Conservation (phyloP, 2,329 filamentous ascomycete species). For the Colletotrichum sp. region DNA sequence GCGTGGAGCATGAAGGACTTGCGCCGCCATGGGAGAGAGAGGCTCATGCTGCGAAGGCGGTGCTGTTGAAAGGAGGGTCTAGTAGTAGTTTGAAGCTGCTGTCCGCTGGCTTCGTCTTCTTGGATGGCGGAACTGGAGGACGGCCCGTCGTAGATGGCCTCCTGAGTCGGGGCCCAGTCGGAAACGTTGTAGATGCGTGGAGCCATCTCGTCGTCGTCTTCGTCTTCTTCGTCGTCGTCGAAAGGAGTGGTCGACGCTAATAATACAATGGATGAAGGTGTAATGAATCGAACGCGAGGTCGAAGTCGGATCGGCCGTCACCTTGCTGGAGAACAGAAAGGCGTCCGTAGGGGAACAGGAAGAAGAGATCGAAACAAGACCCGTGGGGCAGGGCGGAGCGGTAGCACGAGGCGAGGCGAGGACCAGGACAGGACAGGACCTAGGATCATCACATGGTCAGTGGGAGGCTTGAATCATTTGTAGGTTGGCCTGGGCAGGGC, state of each 20-base stretch:
- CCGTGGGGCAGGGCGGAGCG: background rate
- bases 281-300: background rate
- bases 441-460: constrained; percentile 15
- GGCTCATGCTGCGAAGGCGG: constrained; percentile 53
- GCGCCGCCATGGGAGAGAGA: constrained; percentile 54
- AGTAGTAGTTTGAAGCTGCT: constrained; percentile 19
- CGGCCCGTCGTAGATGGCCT: constrained; percentile 44
- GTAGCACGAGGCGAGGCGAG: background rate
- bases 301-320: background rate
- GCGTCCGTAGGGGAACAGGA: background rate
- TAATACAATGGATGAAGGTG: background rate
- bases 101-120: constrained; percentile 20
- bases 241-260: background rate
- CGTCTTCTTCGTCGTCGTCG: background rate
- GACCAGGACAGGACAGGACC: background rate
- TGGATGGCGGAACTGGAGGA: constrained; percentile 19
- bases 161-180: constrained; percentile 48
- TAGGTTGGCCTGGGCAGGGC: background rate
- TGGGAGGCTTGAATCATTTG: constrained; percentile 5
- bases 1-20: constrained; percentile 44
- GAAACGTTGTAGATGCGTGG: constrained; percentile 42
- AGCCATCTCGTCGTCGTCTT: constrained; percentile 28
- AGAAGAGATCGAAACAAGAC: background rate
- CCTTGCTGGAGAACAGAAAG: background rate
- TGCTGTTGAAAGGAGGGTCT: constrained; percentile 34